Conservation (phyloP, 2,329 filamentous ascomycete genomes). For the Fusarium clavum region DNA sequence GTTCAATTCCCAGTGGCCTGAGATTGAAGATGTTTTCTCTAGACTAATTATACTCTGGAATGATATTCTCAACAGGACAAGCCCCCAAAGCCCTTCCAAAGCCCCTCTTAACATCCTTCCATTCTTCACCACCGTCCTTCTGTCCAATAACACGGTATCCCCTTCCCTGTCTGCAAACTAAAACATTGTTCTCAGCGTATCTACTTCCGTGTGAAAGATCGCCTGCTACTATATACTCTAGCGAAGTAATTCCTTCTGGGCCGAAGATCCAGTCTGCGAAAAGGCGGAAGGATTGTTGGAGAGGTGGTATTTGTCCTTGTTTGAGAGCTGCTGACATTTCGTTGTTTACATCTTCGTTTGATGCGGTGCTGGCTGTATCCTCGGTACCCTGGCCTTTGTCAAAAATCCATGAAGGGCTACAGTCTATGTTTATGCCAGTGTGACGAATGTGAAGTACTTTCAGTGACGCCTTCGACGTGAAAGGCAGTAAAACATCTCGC, state of each 20-base stretch:
- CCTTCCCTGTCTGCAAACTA: not conserved
- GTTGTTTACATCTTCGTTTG: not conserved
- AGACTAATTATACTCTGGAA: not conserved
- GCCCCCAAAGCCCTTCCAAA: not conserved
- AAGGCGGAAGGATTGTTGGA: not conserved
- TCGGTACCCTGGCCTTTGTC: not conserved
- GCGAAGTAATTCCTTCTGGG: fast-evolving
- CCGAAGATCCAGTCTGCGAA: not conserved
- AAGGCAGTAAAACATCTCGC: not conserved
- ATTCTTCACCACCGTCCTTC: not conserved
- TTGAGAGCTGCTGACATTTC: no score
- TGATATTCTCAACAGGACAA: slow-evolving; percentile 3
- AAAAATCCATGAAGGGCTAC: not conserved
- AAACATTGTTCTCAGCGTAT: not conserved
- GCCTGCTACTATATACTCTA: not conserved
- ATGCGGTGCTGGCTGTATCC: not conserved
- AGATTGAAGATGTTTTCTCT: no score
- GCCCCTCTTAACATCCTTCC: not conserved
- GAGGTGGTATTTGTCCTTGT: not conserved
- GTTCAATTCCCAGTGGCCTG: no score
- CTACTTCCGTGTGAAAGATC: not conserved
- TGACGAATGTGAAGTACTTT: slow-evolving; percentile 10
- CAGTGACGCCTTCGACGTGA: not conserved
- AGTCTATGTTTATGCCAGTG: not conserved
- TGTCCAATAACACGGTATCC: not conserved